A percentile compares a stretch with the other conserved stretches of the same genome.
Evolutionary conservation across 306 rosid genomes (phyloP).

Genomic region (Medicago truncatula): MtrunA17r5.0-ANR NC_053048.1:30861501-30862000

Average conservation of each 20-base stretch:
- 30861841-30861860: slow-evolving; percentile 61
- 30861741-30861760: slow-evolving; percentile 65
- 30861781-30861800: slow-evolving; percentile 48
- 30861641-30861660: slow-evolving; percentile 50
- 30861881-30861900: slow-evolving; percentile 59
- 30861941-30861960: slow-evolving; percentile 61
- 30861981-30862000: slow-evolving; percentile 54
- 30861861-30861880: slow-evolving; percentile 78
- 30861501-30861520: slow-evolving; percentile 58
- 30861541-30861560: slow-evolving; percentile 73
- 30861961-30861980: slow-evolving; percentile 65
- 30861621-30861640: slow-evolving; percentile 55
- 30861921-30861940: slow-evolving; percentile 58
- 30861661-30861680: slow-evolving; percentile 46
- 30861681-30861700: slow-evolving; percentile 57
- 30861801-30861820: slow-evolving; percentile 48
- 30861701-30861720: slow-evolving; percentile 44
- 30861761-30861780: slow-evolving; percentile 53
- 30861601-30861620: slow-evolving; percentile 64
- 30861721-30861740: slow-evolving; percentile 53
- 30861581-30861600: slow-evolving; percentile 76
- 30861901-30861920: slow-evolving; percentile 66
- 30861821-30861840: slow-evolving; percentile 89
- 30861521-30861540: slow-evolving; percentile 60
- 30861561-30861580: slow-evolving; percentile 57